Base-by-base conservation (phyloP, 352 stramenopile species). In the Phytophthora macrochlamydospora region DNA sequence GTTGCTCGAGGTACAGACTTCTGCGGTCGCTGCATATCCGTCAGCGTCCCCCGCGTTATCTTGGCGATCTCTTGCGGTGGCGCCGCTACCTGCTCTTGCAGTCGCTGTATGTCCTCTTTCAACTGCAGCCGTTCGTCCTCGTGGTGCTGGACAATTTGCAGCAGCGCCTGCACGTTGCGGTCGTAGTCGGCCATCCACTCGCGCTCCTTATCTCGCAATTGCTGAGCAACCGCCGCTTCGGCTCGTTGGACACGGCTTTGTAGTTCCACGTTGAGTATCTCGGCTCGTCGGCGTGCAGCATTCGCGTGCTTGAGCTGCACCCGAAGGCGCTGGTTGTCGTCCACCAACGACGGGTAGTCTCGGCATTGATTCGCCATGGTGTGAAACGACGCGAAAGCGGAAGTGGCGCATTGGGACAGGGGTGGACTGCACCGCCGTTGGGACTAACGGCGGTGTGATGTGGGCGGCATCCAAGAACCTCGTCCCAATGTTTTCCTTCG, bases 91-190 rank as follows among this genome's bases (percentile, higher is more conserved):
- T 59, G 43, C 24, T 43, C 24, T 30, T 48, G 32, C 32, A 78
- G 49, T 29, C 18, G 38, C 9, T 78, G 31, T 40, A 82, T 30
- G 18, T 83, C 52, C 38, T 7, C 3, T 46, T 54, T 51, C 30
- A 74, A 31, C 29, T 56, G 49, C 12, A 11, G 29, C 4, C 54
- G 64, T 3, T 63, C 68, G 0, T 62, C 50, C 42, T 89, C 80
- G 44, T 87, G 76, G 43, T 89, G 71, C 3, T 67, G 38, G 24
- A 87, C 62, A 57, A 89, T 87, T 44, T 67, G 56, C 55, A 89
- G 57, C 45, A 89, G 62, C 46, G 75, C 69, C 61, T 76, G 68
- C 55, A 85, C 79, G 38, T 75, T 78, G 46, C 48, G 32, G 42
- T 80, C 74, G 43, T 78, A 84, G 63, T 85, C 78, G 38, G 52